Conservation (phyloP, 2,329 filamentous ascomycete species). For the Curvularia spicifera region DNA sequence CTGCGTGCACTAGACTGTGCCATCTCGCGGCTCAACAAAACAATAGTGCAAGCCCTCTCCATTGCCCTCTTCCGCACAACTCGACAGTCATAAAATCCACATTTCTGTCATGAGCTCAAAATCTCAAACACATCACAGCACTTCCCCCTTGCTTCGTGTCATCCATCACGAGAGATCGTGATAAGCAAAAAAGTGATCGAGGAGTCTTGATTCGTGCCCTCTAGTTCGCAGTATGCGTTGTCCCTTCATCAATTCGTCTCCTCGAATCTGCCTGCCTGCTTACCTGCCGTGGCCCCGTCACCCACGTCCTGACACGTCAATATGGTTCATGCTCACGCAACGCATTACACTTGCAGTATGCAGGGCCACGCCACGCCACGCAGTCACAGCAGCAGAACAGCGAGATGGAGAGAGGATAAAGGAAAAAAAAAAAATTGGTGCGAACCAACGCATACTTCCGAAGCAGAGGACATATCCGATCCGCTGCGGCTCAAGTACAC, state of each 20-base stretch:
- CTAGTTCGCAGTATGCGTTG: constrained; percentile 33
- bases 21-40: constrained; percentile 1
- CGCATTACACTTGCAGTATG: constrained; percentile 1
- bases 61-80: neutral
- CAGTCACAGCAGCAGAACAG: neutral
- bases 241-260: constrained; percentile 7
- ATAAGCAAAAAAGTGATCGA: neutral
- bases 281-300: constrained; percentile 2
- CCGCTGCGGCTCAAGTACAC: neutral
- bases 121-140: neutral
- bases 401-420: neutral
- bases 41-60: neutral
- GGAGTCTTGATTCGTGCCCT: constrained; percentile 27
- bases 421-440: neutral
- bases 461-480: neutral
- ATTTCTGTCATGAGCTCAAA: neutral
- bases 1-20: neutral
- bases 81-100: neutral
- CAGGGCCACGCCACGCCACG: constrained; percentile 1
- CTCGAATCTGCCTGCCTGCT: neutral
- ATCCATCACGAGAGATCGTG: neutral
- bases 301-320: constrained; percentile 41
- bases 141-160: neutral
- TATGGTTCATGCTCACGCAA: constrained; percentile 38
- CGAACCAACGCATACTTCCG: neutral